Percentiles rank a stretch among this genome's conserved stretches.
Conservation (phyloP, 768 basidiomycete species). For the Naganishia friedmannii region DNA sequence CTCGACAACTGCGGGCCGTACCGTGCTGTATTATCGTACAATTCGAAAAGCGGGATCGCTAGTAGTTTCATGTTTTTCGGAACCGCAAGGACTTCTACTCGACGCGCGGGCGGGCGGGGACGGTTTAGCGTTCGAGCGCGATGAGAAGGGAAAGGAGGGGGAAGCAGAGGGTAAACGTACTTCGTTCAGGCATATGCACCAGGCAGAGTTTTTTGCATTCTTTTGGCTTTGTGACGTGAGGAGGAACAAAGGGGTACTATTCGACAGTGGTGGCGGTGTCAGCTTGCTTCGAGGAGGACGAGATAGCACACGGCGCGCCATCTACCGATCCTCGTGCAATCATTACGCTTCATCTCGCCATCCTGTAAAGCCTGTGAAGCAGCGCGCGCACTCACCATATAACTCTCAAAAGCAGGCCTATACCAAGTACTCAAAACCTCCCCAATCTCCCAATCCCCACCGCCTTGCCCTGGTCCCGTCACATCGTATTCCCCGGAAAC, state of each 20-base stretch:
- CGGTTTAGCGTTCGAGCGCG: not conserved
- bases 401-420: conserved; percentile 96
- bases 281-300: not conserved
- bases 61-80: conserved; percentile 96
- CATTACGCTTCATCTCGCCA: too few relatives aligned
- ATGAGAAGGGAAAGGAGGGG: not conserved
- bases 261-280: conserved; percentile 8
- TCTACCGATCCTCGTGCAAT: not conserved
- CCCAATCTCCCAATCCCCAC: conserved; percentile 91
- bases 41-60: conserved; percentile 91
- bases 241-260: conserved; percentile 89
- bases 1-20: conserved; percentile 80
- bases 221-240: conserved; percentile 95
- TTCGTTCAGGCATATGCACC: conserved; percentile 90
- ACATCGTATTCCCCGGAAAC: conserved; percentile 27
- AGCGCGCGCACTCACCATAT: conserved; percentile 90
- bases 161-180: conserved; percentile 57
- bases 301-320: not conserved
- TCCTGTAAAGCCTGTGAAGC: too few relatives aligned
- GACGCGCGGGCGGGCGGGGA: too few relatives aligned
- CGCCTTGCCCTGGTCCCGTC: conserved; percentile 56
- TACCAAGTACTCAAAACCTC: conserved; percentile 99
- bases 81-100: conserved; percentile 84
- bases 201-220: conserved; percentile 95
- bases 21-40: conserved; percentile 95